These are phyloP conservation scores for Lolium multiflorum DNA, from an alignment of 176 grass and related monocot species.

Conservation along the genomic window DNA sequence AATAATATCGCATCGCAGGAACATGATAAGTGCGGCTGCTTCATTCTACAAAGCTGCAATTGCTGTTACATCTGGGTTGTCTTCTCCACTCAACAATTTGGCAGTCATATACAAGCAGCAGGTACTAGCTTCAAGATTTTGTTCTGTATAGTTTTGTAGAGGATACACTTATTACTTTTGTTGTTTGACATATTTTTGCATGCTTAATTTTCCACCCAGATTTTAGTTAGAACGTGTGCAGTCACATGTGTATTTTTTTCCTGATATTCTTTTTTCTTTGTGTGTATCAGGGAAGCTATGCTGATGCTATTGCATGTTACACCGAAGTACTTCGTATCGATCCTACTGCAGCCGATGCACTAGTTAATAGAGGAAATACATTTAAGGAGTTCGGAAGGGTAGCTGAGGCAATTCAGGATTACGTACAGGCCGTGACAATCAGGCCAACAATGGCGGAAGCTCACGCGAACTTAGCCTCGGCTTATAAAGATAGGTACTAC, in stretches of 20 bases:
- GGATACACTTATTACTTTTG: background rate
- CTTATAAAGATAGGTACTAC: constrained; percentile 75
- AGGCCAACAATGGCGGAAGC: constrained; percentile 78
- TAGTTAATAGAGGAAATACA: constrained; percentile 78
- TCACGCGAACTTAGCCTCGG: constrained; percentile 77
- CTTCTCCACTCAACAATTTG: constrained; percentile 76
- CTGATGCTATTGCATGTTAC: constrained; percentile 73
- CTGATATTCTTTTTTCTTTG: constrained; percentile 2
- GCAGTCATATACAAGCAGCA: constrained; percentile 83
- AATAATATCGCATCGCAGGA: constrained; percentile 46
- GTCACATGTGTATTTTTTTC: background rate
- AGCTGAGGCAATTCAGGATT: constrained; percentile 79
- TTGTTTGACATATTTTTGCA: background rate
- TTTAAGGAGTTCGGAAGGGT: constrained; percentile 78
- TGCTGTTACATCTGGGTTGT: constrained; percentile 69
- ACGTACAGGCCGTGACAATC: constrained; percentile 57
- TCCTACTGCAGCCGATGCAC: constrained; percentile 67
- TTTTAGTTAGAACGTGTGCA: background rate
- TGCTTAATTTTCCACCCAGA: background rate
- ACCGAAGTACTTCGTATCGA: constrained; percentile 76
- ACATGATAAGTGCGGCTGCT: constrained; percentile 62
- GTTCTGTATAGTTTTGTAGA: constrained; percentile 1
- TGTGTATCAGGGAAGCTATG: constrained; percentile 63
- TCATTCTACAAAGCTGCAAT: constrained; percentile 74
- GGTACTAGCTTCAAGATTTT: constrained; percentile 48